Evolutionary conservation across 2,329 filamentous ascomycete genomes (phyloP).

Genomic region (Ascosphaera acerosa): DNA sequence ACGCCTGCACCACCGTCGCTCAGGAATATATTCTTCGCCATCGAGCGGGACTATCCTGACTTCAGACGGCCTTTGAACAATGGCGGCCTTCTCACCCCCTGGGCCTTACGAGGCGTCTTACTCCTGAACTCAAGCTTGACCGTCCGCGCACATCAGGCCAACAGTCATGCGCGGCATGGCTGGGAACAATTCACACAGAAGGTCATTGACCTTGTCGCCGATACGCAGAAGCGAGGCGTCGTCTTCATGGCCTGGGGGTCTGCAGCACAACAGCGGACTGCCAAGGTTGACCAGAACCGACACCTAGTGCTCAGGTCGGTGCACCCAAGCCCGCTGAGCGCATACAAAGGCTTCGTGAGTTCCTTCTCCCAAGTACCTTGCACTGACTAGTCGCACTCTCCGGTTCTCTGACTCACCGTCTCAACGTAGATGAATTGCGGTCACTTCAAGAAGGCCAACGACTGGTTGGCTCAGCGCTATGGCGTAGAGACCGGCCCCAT

Average conservation of each 20-base stretch:
- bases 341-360: constrained; percentile 47
- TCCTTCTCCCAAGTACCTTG: too few relatives aligned
- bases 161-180: constrained; percentile 60
- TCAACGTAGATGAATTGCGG: constrained; percentile 20
- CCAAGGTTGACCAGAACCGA: constrained; percentile 41
- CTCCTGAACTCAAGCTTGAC: constrained; percentile 90
- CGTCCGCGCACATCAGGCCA: constrained; percentile 68
- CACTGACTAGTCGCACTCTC: too few relatives aligned
- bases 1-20: constrained; percentile 74
- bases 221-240: constrained; percentile 51
- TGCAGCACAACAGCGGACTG: constrained; percentile 56
- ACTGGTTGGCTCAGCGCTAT: constrained; percentile 55
- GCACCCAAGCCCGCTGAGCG: constrained; percentile 85
- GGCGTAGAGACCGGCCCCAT: constrained; percentile 53
- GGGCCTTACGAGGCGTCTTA: constrained; percentile 81
- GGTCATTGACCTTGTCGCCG: constrained; percentile 66
- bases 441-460: constrained; percentile 24
- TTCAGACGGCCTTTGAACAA: constrained; percentile 53
- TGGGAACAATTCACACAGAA: constrained; percentile 90
- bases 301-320: constrained; percentile 70
- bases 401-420: constrained; percentile 1
- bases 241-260: constrained; percentile 90
- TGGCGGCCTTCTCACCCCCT: constrained; percentile 64
- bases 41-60: constrained; percentile 66
- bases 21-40: constrained; percentile 73